Percentiles rank a stretch among this genome's conserved stretches.
Evolutionary conservation across 78 protist genomes (phyloP).

Genomic region (Acrasis kona): DNA sequence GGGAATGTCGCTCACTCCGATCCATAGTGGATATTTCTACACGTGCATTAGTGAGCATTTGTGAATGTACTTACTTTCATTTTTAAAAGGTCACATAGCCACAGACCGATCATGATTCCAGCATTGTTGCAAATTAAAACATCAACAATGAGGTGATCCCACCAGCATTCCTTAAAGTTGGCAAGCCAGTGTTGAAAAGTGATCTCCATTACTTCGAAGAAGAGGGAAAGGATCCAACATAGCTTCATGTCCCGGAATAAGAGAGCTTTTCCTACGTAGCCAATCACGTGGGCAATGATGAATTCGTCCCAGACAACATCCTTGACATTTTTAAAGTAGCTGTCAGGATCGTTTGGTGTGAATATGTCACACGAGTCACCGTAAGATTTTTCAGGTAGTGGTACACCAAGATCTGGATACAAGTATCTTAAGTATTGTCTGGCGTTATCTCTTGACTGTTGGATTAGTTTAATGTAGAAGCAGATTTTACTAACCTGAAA

Average conservation of each 20-base stretch:
- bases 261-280: constrained; percentile 70
- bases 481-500: too few relatives aligned
- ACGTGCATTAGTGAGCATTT: too few relatives aligned
- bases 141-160: constrained; percentile 77
- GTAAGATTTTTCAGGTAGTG: constrained; percentile 52
- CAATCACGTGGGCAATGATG: constrained; percentile 70
- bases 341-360: constrained; percentile 45
- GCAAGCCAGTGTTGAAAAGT: constrained; percentile 57
- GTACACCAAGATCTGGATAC: constrained; percentile 42
- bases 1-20: not conserved
- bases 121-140: constrained; percentile 54
- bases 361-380: constrained; percentile 62
- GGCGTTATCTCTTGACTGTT: constrained; percentile 43
- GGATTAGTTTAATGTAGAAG: too few relatives aligned
- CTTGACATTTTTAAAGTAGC: constrained; percentile 13
- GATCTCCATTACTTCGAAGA: constrained; percentile 69
- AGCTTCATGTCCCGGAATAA: constrained; percentile 46
- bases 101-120: constrained; percentile 58
- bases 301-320: constrained; percentile 47
- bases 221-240: constrained; percentile 26
- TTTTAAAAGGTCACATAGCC: constrained; percentile 16
- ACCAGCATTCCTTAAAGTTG: constrained; percentile 87
- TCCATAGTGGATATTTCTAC: constrained; percentile 33
- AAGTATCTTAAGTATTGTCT: constrained; percentile 29
- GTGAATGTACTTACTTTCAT: too few relatives aligned